Base-by-base conservation (phyloP, 2,329 filamentous ascomycete species). In the Mycosphaerella sp. region DNA sequence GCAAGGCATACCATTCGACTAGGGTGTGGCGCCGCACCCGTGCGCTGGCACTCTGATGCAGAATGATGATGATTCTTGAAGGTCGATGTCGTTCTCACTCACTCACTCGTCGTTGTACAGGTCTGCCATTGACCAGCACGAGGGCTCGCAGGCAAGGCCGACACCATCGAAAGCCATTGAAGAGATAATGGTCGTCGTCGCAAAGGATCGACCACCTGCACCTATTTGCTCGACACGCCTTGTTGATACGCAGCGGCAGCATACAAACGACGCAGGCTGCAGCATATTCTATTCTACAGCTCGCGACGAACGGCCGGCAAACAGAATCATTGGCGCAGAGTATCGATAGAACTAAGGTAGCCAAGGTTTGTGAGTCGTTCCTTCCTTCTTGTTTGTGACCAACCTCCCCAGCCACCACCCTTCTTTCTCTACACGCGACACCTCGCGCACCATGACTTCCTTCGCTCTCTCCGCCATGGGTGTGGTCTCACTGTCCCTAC, bases 401-500 rank as follows among this genome's bases (percentile, higher is more conserved):
- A 48, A 36, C 44, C 44, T 48, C 44, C 17, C 39, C 16, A 21
- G 16, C 39, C 18, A 17, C 18, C 1, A 12, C n/a, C n/a, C n/a
- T n/a, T n/a, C n/a, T n/a, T n/a, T 21, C 18, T 39, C 6, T 39
- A 5, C 36, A 41, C 18, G 21, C 39, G 16, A 41, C 39, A 41
- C 10, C 37, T 41, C 17, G 16, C 16, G 9, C 39, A 25, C n/a
- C n/a, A n/a, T n/a, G n/a, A n/a, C n/a, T n/a, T n/a, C n/a, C 14
- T 17, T 43, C 41, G 18, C 41, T 32, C 27, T 34, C 17, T 41
- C 37, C 36, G 16, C 25, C n/a, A 48, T 48, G 44, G 44, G 36
- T 28, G 34, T 49, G 45, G n/a, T 36, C 46, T 44, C 50, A 52
- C 50, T 27, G 43, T 47, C 49, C 18, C 39, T 47, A 30, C 49